These are phyloP conservation scores for Lecanicillium sp. DNA, from an alignment of 2,329 filamentous ascomycete genomes.

Conservation along the genomic window DNA sequence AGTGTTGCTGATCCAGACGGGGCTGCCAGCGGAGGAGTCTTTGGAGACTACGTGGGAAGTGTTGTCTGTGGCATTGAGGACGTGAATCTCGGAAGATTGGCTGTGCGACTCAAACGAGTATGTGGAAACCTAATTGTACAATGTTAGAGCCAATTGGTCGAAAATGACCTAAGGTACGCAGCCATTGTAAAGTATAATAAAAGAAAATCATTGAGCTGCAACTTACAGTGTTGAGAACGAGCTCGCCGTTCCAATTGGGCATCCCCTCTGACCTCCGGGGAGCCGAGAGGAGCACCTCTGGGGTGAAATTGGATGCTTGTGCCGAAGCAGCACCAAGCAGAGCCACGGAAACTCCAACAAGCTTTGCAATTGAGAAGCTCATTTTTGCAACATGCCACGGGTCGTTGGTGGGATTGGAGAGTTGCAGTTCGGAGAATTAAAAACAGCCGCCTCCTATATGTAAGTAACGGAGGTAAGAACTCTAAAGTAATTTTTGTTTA, in stretches of 20 bases:
- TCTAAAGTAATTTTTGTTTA: too few relatives aligned
- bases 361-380: too few relatives aligned
- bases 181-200: too few relatives aligned
- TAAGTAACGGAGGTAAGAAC: too few relatives aligned
- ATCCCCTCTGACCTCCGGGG: slow-evolving; percentile 63
- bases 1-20: slow-evolving; percentile 66
- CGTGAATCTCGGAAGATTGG: slow-evolving; percentile 57
- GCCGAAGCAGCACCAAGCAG: too few relatives aligned
- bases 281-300: slow-evolving; percentile 69
- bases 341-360: too few relatives aligned
- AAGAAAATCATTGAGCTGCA: too few relatives aligned
- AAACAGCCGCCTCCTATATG: too few relatives aligned
- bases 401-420: too few relatives aligned
- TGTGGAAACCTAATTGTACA: slow-evolving; percentile 59
- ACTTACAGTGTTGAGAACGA: slow-evolving; percentile 50
- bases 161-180: background rate
- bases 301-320: slow-evolving; percentile 63
- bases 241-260: slow-evolving; percentile 57
- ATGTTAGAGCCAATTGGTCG: too few relatives aligned
- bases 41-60: slow-evolving; percentile 58
- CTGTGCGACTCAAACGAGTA: slow-evolving; percentile 74
- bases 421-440: too few relatives aligned
- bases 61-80: slow-evolving; percentile 61
- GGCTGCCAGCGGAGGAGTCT: slow-evolving; percentile 56
- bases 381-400: too few relatives aligned